These are phyloP conservation scores for Aphanomyces euteiches DNA, from an alignment of 352 stramenopile species.

Conservation along the genomic window DNA sequence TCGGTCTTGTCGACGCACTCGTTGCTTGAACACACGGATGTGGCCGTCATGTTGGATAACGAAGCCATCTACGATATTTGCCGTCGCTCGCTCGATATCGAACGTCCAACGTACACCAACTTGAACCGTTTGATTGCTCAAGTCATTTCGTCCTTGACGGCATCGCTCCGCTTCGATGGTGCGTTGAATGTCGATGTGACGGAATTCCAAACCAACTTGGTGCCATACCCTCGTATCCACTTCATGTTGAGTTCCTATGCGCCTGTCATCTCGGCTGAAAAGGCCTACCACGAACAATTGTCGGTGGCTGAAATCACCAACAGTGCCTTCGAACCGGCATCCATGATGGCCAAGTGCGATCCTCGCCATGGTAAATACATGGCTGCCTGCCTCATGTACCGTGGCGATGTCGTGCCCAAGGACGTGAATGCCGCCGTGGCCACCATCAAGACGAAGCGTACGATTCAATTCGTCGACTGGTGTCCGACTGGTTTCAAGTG, in stretches of 20 bases:
- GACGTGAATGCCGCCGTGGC: conserved; percentile 99
- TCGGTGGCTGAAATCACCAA: conserved; percentile 98
- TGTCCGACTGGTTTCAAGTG: background rate
- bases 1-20: conserved; percentile 94
- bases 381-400: conserved; percentile 99
- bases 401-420: conserved; percentile 98
- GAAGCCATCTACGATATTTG: conserved; percentile 98
- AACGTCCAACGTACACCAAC: conserved; percentile 96
- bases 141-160: conserved; percentile 95
- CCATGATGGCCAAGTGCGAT: conserved; percentile 99
- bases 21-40: conserved; percentile 96
- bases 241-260: conserved; percentile 99
- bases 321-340: conserved; percentile 99
- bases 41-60: conserved; percentile 96
- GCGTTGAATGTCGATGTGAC: conserved; percentile 98
- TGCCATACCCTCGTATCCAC: conserved; percentile 98
- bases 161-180: conserved; percentile 97
- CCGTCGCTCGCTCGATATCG: conserved; percentile 93
- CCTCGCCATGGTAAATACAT: conserved; percentile 98
- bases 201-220: conserved; percentile 98
- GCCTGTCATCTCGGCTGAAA: conserved; percentile 93
- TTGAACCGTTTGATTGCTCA: conserved; percentile 97
- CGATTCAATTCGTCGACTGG: conserved; percentile 99
- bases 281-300: conserved; percentile 96
- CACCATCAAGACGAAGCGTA: conserved; percentile 99